These are phyloP conservation scores for Grigorovia yakushimaensis DNA, from an alignment of 805 yeast genomes.

Conservation along the genomic window DNA sequence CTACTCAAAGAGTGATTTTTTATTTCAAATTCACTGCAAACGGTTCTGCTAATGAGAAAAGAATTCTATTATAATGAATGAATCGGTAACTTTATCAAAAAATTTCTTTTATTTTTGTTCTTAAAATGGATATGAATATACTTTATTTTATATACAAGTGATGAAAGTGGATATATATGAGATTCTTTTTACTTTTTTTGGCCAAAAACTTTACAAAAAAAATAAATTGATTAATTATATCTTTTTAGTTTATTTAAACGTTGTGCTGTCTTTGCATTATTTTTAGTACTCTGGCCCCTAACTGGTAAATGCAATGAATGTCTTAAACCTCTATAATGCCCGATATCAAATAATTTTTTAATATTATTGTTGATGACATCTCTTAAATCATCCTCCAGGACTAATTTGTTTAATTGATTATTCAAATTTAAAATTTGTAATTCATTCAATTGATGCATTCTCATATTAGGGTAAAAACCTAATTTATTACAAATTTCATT, in stretches of 20 bases:
- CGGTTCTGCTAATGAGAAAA: no score
- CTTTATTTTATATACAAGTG: background rate
- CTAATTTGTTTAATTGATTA: constrained; percentile 74
- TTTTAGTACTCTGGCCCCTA: constrained; percentile 85
- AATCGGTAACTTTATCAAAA: no score
- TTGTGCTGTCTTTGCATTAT: constrained; percentile 84
- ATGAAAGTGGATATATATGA: no score
- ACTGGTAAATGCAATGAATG: constrained; percentile 79
- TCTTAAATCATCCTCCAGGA: constrained; percentile 71
- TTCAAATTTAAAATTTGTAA: constrained; percentile 78
- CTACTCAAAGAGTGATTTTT: no score
- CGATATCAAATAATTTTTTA: constrained; percentile 65
- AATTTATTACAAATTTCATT: constrained; percentile 71
- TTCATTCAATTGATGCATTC: constrained; percentile 87
- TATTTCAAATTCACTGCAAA: no score
- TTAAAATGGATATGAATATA: no score
- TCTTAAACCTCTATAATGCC: constrained; percentile 80
- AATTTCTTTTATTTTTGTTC: no score
- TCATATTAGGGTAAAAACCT: constrained; percentile 87
- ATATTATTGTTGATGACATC: constrained; percentile 73
- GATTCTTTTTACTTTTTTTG: no score
- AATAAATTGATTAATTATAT: constrained; percentile 29
- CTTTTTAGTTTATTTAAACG: constrained; percentile 72
- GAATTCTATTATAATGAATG: background rate
- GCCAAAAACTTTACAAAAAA: no score